phyloP scores from a whole-genome alignment of 169 alveolate species.

The Theileria annulata region DNA sequence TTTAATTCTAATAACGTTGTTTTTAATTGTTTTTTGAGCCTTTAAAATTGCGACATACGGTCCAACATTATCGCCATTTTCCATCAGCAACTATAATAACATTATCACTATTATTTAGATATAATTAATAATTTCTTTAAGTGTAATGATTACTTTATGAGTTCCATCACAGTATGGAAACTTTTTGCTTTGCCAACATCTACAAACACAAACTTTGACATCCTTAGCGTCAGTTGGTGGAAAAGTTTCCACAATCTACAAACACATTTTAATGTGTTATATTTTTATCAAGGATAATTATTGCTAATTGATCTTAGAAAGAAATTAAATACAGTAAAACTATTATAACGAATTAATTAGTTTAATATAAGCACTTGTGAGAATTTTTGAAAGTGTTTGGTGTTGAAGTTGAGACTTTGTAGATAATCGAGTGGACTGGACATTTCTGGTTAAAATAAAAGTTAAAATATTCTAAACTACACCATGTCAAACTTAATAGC shows the following conservation, averaged over 20 bases:
- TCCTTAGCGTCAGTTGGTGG: slow-evolving; percentile 73
- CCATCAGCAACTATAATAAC: slow-evolving; percentile 65
- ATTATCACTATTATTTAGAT: background rate
- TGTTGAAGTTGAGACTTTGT: slow-evolving; percentile 71
- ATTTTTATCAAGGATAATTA: background rate
- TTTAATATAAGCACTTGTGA: slow-evolving; percentile 62
- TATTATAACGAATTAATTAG: background rate
- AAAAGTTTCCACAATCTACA: slow-evolving; percentile 40
- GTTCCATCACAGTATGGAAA: slow-evolving; percentile 86
- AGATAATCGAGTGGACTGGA: slow-evolving; percentile 73
- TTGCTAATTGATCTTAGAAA: background rate
- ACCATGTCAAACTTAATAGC: background rate
- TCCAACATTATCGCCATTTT: slow-evolving; percentile 77
- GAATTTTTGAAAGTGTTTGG: slow-evolving; percentile 67
- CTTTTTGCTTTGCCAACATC: slow-evolving; percentile 86
- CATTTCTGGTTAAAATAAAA: slow-evolving; percentile 30
- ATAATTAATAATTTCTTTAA: background rate
- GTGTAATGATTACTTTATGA: slow-evolving; percentile 71
- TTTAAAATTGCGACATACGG: slow-evolving; percentile 71
- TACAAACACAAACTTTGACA: slow-evolving; percentile 72
- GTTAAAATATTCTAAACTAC: background rate
- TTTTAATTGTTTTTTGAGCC: slow-evolving; percentile 27
- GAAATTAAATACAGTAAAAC: slow-evolving; percentile 1
- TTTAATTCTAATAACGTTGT: slow-evolving; percentile 39
- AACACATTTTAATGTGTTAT: background rate